Evolutionary conservation across 2,329 filamentous ascomycete genomes (phyloP), one percentile per base, ranked within the genome.

Genomic region (Aureobasidium sp.): DNA sequence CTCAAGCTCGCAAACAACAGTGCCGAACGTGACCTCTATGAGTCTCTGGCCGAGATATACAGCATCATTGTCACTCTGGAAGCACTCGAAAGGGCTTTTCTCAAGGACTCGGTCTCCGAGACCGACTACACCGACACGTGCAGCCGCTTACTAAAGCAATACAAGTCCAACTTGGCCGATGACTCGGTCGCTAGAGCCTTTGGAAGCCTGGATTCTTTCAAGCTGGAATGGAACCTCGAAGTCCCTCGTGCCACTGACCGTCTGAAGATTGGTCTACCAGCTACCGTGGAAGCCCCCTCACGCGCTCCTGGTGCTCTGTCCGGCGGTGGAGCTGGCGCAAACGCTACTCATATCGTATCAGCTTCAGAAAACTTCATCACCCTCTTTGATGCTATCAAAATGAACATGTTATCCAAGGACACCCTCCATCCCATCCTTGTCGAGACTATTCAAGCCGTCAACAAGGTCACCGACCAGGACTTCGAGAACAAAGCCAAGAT

Each of bases 301-400:
- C 62, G 65, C 44, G 63, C 64, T 56, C 52, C 48, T 39, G 60
- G 34, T 53, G 62, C 39, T 47, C 64, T 61, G 56, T 64, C 29
- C 22, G 83, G 80, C 12, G 83, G 80, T 14, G 68, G 63, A 25
- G 36, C 62, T 29, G 68, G 63, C 47, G 66, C 68, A n/a, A 68
- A 74, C 58, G 82, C 82, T n/a, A 82, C 82, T 42, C 81, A 79
- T 48, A 77, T 97, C 39, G 95, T 97, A 63, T 87, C 93, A 66
- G 94, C 94, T 1, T 97, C 93, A 0, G 92, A 99, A 75, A 95
- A 97, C 74, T 99, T 99, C 74, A 99, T 99, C 75, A 99, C 94
- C 0, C 93, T 99, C 72, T 84, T 99, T 58, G 94, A 99, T 72
- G 95, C 94, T 17, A 83, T 99, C 69, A 92, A 92, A 72, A 85